phyloP scores from a whole-genome alignment of 495 filamentous ascomycete species.

The Sporormia fimetaria region DNA sequence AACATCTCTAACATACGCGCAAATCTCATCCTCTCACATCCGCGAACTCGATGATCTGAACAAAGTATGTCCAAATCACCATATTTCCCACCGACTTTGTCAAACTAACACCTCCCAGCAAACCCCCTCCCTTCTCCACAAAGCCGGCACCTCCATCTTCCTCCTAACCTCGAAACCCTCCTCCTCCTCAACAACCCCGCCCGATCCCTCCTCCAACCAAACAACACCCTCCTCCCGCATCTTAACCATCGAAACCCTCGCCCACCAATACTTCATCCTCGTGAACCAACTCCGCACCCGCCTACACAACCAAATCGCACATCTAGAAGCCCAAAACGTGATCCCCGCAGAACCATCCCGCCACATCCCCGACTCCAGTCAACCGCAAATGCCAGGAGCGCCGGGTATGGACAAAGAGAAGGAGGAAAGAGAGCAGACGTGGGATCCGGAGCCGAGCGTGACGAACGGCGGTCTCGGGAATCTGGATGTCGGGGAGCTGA shows the following conservation, averaged over 20 bases:
- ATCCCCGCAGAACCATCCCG: constrained; percentile 6
- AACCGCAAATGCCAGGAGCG: background rate
- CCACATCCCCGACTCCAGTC: constrained; percentile 2
- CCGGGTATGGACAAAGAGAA: constrained; percentile 18
- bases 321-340: constrained; percentile 41
- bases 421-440: constrained; percentile 10
- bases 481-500: constrained; percentile 75
- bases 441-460: constrained; percentile 30
- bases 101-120: constrained; percentile 25
- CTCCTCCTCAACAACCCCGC: constrained; percentile 30
- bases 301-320: constrained; percentile 66
- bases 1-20: constrained; percentile 13
- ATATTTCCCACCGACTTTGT: constrained; percentile 1
- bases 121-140: constrained; percentile 50
- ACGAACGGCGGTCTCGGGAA: constrained; percentile 46
- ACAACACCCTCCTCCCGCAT: constrained; percentile 40
- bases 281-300: constrained; percentile 39
- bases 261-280: constrained; percentile 51
- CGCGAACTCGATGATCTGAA: constrained; percentile 67
- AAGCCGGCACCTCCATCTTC: constrained; percentile 57
- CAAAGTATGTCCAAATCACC: constrained; percentile 37
- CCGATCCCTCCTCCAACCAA: constrained; percentile 6
- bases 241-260: constrained; percentile 48
- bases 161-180: constrained; percentile 46
- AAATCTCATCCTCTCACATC: constrained; percentile 57